Percentiles rank a stretch among this genome's conserved stretches.
Conservation (phyloP, 805 yeast species). For the Jamesozyma lodderae region DNA sequence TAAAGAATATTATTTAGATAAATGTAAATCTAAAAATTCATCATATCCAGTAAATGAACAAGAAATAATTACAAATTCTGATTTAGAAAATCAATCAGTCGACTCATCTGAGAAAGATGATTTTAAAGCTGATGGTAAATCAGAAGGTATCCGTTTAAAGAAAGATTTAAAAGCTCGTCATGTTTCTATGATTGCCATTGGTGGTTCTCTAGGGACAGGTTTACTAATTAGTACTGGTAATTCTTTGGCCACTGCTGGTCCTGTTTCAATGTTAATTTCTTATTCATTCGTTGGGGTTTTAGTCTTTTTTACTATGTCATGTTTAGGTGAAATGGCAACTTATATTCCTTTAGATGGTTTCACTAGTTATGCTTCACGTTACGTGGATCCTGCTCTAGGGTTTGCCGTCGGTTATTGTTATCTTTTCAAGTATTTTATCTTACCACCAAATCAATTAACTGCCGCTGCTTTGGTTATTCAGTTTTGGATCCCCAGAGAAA, state of each 20-base stretch:
- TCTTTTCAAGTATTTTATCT: constrained; percentile 39
- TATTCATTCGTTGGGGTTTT: constrained; percentile 63
- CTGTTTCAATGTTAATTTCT: constrained; percentile 43
- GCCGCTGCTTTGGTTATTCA: constrained; percentile 41
- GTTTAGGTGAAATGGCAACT: constrained; percentile 62
- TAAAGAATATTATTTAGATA: not conserved
- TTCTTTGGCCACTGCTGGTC: constrained; percentile 64
- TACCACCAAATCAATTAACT: constrained; percentile 38
- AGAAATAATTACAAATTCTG: constrained; percentile 2
- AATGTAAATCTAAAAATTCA: not conserved
- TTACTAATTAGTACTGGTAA: constrained; percentile 68
- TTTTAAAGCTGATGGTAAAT: constrained; percentile 11
- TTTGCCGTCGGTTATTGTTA: constrained; percentile 40
- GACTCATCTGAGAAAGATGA: not conserved
- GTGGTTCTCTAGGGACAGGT: constrained; percentile 80
- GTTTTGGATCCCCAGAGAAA: constrained; percentile 36
- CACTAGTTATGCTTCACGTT: constrained; percentile 46
- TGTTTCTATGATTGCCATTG: constrained; percentile 67
- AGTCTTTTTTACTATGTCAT: constrained; percentile 60
- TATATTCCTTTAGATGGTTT: constrained; percentile 62
- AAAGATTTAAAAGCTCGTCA: constrained; percentile 43
- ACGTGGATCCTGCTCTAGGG: constrained; percentile 41
- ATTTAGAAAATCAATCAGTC: constrained; percentile 4
- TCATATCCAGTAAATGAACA: constrained; percentile 3
- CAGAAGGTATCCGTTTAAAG: constrained; percentile 13